phyloP scores from a whole-genome alignment of 139 green algal genomes.

The Asterochloris erici region DNA sequence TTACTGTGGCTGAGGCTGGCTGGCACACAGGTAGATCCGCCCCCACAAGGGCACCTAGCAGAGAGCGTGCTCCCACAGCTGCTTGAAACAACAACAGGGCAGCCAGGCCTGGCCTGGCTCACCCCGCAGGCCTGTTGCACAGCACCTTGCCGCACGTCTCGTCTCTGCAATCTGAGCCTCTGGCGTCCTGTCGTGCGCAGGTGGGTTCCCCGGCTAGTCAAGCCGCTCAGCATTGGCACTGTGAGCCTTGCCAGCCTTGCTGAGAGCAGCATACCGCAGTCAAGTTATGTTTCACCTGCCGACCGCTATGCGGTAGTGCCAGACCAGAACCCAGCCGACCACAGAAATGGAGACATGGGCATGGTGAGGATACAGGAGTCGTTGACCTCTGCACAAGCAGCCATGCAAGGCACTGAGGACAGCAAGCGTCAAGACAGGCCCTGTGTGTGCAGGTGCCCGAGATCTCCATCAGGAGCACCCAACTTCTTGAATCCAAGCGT shows the following conservation, averaged over 20 bases:
- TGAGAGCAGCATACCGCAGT: constrained; percentile 1
- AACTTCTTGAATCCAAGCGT: too few species aligned
- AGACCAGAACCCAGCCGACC: constrained; percentile 8
- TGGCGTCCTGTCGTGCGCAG: neutral
- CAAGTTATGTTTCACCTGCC: constrained; percentile 39
- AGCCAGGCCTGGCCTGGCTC: neutral
- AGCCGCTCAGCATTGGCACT: constrained; percentile 23
- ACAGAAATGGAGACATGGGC: too few species aligned
- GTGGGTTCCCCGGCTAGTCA: constrained; percentile 25
- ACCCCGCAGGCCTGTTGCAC: neutral
- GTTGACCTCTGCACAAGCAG: too few species aligned
- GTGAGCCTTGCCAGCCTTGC: constrained; percentile 28
- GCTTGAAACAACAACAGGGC: too few species aligned
- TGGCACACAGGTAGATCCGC: neutral
- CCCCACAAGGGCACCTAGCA: neutral
- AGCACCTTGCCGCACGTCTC: neutral
- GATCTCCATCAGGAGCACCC: too few species aligned
- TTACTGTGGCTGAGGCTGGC: neutral
- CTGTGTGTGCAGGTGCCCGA: too few species aligned
- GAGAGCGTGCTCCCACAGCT: neutral
- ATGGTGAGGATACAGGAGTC: too few species aligned
- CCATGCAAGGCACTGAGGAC: too few species aligned
- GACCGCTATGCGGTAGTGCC: constrained; percentile 55
- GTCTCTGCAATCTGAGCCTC: neutral
- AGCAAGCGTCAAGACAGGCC: too few species aligned